phyloP scores from a whole-genome alignment of 2,329 filamentous ascomycete genomes.

The Sporothrix globosa region DNA sequence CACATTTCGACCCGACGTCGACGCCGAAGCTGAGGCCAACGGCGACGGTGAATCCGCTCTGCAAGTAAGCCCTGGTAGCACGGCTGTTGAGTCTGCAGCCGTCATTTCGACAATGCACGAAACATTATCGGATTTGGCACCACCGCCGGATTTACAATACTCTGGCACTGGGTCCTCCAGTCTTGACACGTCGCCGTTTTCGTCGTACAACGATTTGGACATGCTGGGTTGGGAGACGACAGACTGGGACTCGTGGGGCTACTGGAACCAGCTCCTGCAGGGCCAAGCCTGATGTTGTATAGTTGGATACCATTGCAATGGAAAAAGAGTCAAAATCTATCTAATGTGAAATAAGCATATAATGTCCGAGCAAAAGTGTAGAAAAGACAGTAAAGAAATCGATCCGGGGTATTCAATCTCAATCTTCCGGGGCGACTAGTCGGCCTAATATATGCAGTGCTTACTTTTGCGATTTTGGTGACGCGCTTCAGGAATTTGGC shows the following conservation, averaged over 20 bases:
- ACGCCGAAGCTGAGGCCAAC: neutral
- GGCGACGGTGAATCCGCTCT: neutral
- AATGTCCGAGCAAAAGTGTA: neutral
- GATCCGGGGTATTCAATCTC: neutral
- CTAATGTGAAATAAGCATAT: neutral
- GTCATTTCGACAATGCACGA: neutral
- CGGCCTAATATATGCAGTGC: neutral
- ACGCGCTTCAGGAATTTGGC: neutral
- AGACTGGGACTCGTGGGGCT: slow-evolving; percentile 35
- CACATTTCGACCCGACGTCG: neutral
- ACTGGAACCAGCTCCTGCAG: slow-evolving; percentile 34
- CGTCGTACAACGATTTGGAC: slow-evolving; percentile 27
- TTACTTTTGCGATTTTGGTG: neutral
- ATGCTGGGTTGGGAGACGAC: slow-evolving; percentile 32
- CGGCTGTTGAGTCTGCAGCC: neutral
- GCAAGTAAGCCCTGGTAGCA: too few species aligned
- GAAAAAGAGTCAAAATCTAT: neutral
- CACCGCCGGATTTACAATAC: neutral
- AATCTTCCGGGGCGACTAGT: slow-evolving; percentile 3
- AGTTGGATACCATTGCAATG: too few species aligned
- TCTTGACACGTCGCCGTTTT: neutral
- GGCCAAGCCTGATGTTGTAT: neutral
- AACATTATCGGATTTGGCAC: neutral
- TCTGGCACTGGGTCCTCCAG: neutral
- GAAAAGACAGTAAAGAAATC: neutral